Conservation (phyloP, 768 basidiomycete genomes). For the Roridomyces roridus region DNA sequence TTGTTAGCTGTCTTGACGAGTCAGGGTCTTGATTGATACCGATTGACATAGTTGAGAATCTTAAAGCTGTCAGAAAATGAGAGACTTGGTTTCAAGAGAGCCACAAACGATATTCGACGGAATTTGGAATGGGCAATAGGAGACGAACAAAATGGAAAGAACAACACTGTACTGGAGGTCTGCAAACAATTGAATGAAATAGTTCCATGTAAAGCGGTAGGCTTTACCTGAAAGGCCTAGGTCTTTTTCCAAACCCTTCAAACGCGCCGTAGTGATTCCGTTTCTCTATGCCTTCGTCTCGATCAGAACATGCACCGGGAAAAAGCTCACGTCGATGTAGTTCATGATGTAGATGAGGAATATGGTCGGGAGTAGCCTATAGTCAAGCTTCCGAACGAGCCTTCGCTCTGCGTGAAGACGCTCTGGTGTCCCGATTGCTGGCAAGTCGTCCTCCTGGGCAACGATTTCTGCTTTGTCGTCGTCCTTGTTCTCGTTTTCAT, state of each 20-base stretch:
- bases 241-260: conserved; percentile 56
- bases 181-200: conserved; percentile 29
- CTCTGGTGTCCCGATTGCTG: conserved; percentile 23
- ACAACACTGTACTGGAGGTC: conserved; percentile 58
- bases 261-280: conserved; percentile 50
- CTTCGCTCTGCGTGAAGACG: conserved; percentile 42
- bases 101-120: conserved; percentile 76
- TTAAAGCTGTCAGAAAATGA: too few species aligned
- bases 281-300: conserved; percentile 39
- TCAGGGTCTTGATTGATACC: conserved; percentile 38
- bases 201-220: background rate
- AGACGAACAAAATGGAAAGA: conserved; percentile 58
- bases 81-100: too few species aligned
- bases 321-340: conserved; percentile 57
- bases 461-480: too few species aligned
- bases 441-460: too few species aligned
- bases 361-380: conserved; percentile 59
- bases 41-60: conserved; percentile 52
- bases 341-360: conserved; percentile 70
- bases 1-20: background rate
- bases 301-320: background rate
- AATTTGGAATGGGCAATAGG: conserved; percentile 66
- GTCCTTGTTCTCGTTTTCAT: too few species aligned
- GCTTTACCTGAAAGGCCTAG: conserved; percentile 46
- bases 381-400: conserved; percentile 63